These are phyloP conservation scores for Chalaropsis thielavioides DNA, from an alignment of 2,329 filamentous ascomycete genomes.

Conservation along the genomic window DNA sequence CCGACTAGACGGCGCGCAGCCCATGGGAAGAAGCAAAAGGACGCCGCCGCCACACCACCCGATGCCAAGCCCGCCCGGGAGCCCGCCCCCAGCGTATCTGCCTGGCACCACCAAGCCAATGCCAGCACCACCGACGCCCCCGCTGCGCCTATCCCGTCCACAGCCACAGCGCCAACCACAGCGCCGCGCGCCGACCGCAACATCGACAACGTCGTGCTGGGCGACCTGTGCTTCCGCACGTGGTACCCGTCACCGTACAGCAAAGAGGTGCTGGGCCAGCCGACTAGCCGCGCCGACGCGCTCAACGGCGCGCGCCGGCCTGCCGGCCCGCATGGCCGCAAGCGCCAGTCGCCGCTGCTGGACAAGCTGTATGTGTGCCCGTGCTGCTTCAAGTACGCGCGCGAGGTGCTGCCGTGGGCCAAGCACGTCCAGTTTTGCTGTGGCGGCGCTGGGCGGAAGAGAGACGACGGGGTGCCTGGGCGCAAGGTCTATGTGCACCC, in stretches of 20 bases:
- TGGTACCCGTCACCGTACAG: slow-evolving; percentile 89
- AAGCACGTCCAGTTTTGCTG: slow-evolving; percentile 43
- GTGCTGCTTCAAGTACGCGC: slow-evolving; percentile 86
- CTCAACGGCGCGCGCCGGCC: slow-evolving; percentile 13
- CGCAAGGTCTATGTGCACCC: slow-evolving; percentile 57
- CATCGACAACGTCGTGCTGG: slow-evolving; percentile 74
- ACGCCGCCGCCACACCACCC: not conserved
- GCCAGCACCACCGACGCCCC: not conserved
- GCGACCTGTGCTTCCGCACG: slow-evolving; percentile 67
- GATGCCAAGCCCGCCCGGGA: not conserved
- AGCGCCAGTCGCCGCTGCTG: slow-evolving; percentile 33
- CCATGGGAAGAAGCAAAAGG: not conserved
- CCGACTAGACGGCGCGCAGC: not conserved
- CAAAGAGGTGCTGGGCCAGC: slow-evolving; percentile 48
- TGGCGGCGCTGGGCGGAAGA: not conserved
- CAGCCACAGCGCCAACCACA: not conserved
- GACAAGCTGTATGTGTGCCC: slow-evolving; percentile 74
- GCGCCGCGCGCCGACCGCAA: slow-evolving; percentile 45
- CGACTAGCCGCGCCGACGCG: slow-evolving; percentile 21
- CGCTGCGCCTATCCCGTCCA: not conserved
- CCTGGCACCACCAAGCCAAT: not conserved
- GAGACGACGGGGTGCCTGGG: slow-evolving; percentile 42
- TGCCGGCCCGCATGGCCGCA: slow-evolving; percentile 19
- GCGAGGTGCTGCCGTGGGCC: slow-evolving; percentile 43
- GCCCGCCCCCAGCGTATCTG: not conserved